Percentiles rank a stretch among this genome's conserved stretches.
Conservation (phyloP, 805 yeast genomes). For the Candida pseudofarinosa region DNA sequence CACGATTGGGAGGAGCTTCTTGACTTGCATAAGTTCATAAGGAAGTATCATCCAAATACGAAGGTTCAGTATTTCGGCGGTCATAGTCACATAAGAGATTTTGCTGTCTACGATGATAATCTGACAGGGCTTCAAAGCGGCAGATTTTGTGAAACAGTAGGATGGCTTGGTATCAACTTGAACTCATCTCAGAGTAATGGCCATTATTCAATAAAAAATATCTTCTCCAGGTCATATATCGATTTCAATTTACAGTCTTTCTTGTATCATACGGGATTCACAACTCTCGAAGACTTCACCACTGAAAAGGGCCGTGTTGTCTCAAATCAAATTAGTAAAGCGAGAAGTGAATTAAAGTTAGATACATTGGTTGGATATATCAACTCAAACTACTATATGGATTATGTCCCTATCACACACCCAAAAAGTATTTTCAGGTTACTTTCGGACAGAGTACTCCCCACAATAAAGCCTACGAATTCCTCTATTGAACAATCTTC, state of each 20-base stretch:
- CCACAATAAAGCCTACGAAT: slow-evolving; percentile 31
- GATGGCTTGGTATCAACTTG: slow-evolving; percentile 64
- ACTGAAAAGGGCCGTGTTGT: slow-evolving; percentile 54
- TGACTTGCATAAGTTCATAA: slow-evolving; percentile 44
- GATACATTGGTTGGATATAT: slow-evolving; percentile 61
- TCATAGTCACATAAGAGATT: slow-evolving; percentile 89
- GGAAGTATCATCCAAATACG: slow-evolving; percentile 55
- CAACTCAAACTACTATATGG: slow-evolving; percentile 61
- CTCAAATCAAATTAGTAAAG: slow-evolving; percentile 38
- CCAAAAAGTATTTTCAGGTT: slow-evolving; percentile 55
- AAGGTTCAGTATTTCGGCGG: slow-evolving; percentile 90
- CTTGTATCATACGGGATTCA: slow-evolving; percentile 50
- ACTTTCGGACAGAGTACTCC: slow-evolving; percentile 54
- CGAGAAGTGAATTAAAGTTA: slow-evolving; percentile 49
- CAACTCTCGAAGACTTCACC: slow-evolving; percentile 33
- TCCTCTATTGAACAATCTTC: slow-evolving; percentile 5
- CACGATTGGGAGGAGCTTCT: slow-evolving; percentile 54
- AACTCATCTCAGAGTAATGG: slow-evolving; percentile 11
- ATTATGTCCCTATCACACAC: slow-evolving; percentile 53
- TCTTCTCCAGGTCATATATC: slow-evolving; percentile 62
- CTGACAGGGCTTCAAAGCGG: slow-evolving; percentile 90
- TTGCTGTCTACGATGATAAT: slow-evolving; percentile 57
- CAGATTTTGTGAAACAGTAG: slow-evolving; percentile 89
- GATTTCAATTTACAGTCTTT: slow-evolving; percentile 80
- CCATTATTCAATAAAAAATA: slow-evolving; percentile 6